Percentiles rank a stretch among this genome's conserved stretches.
Evolutionary conservation across 441 rosid genomes (phyloP).

Genomic region (Euphorbia celastroides): DNA sequence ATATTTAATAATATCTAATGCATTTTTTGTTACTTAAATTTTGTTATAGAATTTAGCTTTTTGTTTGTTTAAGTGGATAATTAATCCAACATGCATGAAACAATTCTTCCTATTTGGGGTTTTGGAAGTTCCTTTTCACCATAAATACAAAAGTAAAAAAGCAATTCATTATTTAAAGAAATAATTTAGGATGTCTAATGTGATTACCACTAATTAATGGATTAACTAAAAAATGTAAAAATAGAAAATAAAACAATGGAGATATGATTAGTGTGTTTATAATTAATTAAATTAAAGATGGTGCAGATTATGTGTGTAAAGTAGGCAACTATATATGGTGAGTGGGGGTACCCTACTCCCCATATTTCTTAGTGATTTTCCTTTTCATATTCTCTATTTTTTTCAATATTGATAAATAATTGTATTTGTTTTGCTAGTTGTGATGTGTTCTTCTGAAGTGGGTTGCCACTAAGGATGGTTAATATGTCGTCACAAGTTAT

Average conservation of each 20-base stretch:
- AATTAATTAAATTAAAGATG: conserved; percentile 6
- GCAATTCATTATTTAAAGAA: not conserved
- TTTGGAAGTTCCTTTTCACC: too few species aligned
- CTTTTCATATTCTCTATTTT: conserved; percentile 24
- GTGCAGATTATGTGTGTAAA: conserved; percentile 21
- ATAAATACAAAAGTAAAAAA: not conserved
- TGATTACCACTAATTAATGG: not conserved
- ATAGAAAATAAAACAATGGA: not conserved
- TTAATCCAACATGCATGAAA: too few species aligned
- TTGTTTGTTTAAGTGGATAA: too few species aligned
- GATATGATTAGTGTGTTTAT: conserved; percentile 26
- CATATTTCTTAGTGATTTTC: conserved; percentile 30
- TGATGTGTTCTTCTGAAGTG: conserved; percentile 39
- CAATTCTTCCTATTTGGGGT: too few species aligned
- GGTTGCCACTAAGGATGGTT: conserved; percentile 66
- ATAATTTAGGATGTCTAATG: not conserved
- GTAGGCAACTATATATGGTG: conserved; percentile 13
- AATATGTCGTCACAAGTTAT: conserved; percentile 17
- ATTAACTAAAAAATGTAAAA: not conserved
- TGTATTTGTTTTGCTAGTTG: not conserved
- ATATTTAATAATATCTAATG: too few species aligned
- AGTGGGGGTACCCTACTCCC: conserved; percentile 22
- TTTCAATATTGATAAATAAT: not conserved
- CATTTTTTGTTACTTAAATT: too few species aligned
- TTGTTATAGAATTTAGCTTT: too few species aligned